A percentile compares a stretch with the other conserved stretches of the same genome.
Evolutionary conservation across 2,329 filamentous ascomycete genomes (phyloP).

Genomic region (Epichloe typhina): DNA sequence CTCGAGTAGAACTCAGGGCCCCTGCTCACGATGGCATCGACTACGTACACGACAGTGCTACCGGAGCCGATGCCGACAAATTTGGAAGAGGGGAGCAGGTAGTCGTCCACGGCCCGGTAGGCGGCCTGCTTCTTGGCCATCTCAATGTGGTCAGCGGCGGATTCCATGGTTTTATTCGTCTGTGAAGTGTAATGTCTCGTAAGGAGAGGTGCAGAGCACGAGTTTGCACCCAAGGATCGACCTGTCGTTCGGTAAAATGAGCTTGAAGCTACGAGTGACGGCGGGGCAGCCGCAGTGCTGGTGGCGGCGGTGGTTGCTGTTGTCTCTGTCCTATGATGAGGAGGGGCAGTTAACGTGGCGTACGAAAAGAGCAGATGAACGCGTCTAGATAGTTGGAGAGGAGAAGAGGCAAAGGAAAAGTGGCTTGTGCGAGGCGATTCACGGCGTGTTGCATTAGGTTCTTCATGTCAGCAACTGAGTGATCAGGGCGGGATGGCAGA

Average conservation of each 20-base stretch:
- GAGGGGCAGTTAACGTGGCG: neutral
- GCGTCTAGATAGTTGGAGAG: neutral
- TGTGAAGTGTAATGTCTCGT: neutral
- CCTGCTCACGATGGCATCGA: slow-evolving; percentile 61
- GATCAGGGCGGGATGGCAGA: too few species aligned
- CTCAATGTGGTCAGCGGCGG: slow-evolving; percentile 39
- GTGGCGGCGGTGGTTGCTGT: neutral
- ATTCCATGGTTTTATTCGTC: slow-evolving; percentile 21
- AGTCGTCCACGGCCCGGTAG: slow-evolving; percentile 58
- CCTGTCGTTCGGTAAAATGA: neutral
- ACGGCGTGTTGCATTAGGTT: too few species aligned
- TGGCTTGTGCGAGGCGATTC: neutral
- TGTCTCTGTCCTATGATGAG: neutral
- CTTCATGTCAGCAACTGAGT: too few species aligned
- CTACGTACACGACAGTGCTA: slow-evolving; percentile 72
- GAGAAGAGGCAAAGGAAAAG: neutral
- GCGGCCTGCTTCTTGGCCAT: slow-evolving; percentile 64
- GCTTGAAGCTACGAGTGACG: neutral
- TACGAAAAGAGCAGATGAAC: too few species aligned
- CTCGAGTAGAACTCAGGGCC: slow-evolving; percentile 36
- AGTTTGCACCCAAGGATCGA: neutral
- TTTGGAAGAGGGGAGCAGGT: slow-evolving; percentile 49
- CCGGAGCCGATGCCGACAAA: slow-evolving; percentile 72
- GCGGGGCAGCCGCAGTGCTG: neutral
- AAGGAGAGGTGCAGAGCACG: neutral